phyloP scores from a whole-genome alignment of 148 eudicot species.

The Rhododendron molle region DNA sequence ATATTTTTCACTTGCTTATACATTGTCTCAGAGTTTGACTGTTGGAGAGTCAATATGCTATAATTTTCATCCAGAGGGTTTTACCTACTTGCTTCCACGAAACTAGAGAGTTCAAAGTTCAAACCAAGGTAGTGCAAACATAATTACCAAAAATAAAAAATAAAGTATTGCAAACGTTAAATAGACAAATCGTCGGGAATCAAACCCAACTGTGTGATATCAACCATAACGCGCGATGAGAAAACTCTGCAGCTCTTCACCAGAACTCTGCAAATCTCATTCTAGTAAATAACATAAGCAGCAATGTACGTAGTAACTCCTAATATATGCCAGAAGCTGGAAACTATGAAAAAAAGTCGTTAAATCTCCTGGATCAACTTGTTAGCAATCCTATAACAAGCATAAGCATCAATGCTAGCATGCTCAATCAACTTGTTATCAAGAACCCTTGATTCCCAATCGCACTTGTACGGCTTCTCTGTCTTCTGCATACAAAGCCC shows the following conservation, averaged over 20 bases:
- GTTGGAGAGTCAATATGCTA: not conserved
- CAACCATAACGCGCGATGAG: not conserved
- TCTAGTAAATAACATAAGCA: not conserved
- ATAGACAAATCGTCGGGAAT: not conserved
- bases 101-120: not conserved
- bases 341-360: not conserved
- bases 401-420: constrained; percentile 85
- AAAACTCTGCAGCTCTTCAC: not conserved
- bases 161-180: not conserved
- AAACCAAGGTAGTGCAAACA: not conserved
- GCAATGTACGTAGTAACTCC: not conserved
- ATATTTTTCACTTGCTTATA: not conserved
- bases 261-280: not conserved
- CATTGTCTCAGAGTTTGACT: not conserved
- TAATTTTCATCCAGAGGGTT: not conserved
- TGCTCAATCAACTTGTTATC: constrained; percentile 46
- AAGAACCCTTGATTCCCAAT: constrained; percentile 57
- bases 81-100: not conserved
- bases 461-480: constrained; percentile 47
- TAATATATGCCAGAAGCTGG: not conserved
- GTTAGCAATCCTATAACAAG: constrained; percentile 41
- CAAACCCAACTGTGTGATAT: not conserved
- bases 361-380: not conserved
- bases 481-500: constrained; percentile 48
- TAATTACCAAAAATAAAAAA: too few relatives aligned